Evolutionary conservation across 1,284 basidiomycete species (phyloP).

Genomic region (Cutaneotrichosporon sp.): DNA sequence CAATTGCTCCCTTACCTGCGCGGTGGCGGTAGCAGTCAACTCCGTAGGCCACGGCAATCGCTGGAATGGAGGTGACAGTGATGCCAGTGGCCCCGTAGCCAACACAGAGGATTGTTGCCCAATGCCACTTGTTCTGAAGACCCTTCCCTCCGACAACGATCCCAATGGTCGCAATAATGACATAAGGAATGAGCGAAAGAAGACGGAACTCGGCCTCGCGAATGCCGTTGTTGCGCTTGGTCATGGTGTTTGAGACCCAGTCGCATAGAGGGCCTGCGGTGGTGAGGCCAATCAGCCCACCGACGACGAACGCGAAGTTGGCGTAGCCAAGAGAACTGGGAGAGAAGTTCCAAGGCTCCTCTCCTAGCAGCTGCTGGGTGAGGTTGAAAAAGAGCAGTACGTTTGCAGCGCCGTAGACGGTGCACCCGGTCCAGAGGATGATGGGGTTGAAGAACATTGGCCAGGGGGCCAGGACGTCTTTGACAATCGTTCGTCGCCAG

Average conservation of each 20-base stretch:
- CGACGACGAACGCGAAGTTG: conserved; percentile 19
- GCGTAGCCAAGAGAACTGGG: conserved; percentile 9
- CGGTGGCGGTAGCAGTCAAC: conserved; percentile 22
- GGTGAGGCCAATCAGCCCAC: conserved; percentile 15
- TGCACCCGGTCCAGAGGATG: conserved; percentile 14
- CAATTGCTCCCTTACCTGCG: too few species aligned
- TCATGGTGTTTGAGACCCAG: conserved; percentile 9
- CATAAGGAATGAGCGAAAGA: conserved; percentile 14
- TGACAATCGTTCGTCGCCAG: conserved; percentile 11
- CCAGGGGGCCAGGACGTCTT: conserved; percentile 13
- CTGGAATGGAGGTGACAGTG: conserved; percentile 9
- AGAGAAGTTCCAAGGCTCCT: conserved; percentile 8
- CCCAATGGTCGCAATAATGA: background rate
- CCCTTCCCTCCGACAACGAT: conserved; percentile 14
- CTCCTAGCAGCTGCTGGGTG: conserved; percentile 5
- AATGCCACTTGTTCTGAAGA: conserved; percentile 8
- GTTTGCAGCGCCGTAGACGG: conserved; percentile 9
- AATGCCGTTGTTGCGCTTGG: conserved; percentile 11
- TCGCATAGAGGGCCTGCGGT: conserved; percentile 15
- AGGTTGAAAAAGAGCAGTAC: conserved; percentile 16
- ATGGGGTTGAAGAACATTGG: conserved; percentile 17
- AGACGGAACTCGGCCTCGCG: conserved; percentile 22
- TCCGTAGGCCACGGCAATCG: conserved; percentile 16
- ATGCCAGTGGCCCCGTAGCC: conserved; percentile 13
- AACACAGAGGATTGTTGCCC: conserved; percentile 9